Percentiles rank a stretch among this genome's conserved stretches.
These are phyloP conservation scores for Talaromyces liani DNA, from an alignment of 495 filamentous ascomycete genomes.

Conservation along the genomic window DNA sequence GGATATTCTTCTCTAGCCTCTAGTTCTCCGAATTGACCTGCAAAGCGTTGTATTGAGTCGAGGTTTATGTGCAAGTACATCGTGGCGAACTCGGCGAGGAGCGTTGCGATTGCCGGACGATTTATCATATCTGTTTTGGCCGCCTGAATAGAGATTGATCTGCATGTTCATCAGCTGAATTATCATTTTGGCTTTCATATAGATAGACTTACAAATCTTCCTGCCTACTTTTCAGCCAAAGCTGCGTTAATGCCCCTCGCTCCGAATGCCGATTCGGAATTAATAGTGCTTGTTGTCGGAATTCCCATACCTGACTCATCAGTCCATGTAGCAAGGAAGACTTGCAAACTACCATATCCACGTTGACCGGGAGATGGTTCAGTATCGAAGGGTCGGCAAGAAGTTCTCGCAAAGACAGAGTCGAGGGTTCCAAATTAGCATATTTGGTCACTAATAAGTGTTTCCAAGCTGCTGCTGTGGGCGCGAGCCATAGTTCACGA, in stretches of 20 bases:
- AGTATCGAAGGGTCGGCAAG: conserved; percentile 14
- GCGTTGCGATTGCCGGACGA: conserved; percentile 13
- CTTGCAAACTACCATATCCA: conserved; percentile 39
- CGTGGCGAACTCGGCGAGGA: conserved; percentile 44
- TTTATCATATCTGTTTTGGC: not conserved
- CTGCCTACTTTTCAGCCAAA: conserved; percentile 23
- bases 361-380: conserved; percentile 10
- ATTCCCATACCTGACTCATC: conserved; percentile 18
- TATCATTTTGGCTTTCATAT: not conserved
- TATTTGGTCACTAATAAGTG: conserved; percentile 26
- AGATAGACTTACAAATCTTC: conserved; percentile 16
- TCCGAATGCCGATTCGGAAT: conserved; percentile 9
- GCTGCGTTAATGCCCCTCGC: conserved; percentile 10
- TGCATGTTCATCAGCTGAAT: not conserved
- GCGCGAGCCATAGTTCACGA: conserved; percentile 46
- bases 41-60: conserved; percentile 54
- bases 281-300: conserved; percentile 17
- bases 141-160: not conserved
- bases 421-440: not conserved
- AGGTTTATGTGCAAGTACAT: conserved; percentile 52
- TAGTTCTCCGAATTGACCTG: conserved; percentile 50
- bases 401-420: conserved; percentile 13
- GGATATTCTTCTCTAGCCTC: conserved; percentile 46
- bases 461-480: conserved; percentile 46
- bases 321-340: conserved; percentile 32